Conservation (phyloP, 2,329 filamentous ascomycete genomes). For the Alternaria angustiovoidea region DNA sequence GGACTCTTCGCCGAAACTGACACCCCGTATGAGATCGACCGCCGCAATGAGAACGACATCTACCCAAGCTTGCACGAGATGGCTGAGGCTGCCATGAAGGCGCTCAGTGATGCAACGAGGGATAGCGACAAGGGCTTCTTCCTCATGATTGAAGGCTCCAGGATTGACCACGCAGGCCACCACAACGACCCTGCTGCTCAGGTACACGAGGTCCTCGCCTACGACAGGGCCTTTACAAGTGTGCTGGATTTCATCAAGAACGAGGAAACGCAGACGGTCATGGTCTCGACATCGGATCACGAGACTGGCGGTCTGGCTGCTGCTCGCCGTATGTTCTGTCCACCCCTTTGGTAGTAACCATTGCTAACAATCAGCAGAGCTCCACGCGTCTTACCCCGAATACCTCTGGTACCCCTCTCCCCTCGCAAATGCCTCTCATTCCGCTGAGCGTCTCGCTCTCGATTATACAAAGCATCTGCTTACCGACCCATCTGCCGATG, state of each 20-base stretch:
- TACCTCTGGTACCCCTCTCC: conserved; percentile 84
- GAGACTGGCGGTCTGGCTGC: conserved; percentile 90
- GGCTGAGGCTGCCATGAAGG: conserved; percentile 80
- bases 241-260: conserved; percentile 86
- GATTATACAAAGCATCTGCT: conserved; percentile 69
- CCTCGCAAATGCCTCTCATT: conserved; percentile 80
- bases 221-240: conserved; percentile 83
- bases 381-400: conserved; percentile 68
- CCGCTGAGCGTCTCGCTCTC: conserved; percentile 72
- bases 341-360: background rate
- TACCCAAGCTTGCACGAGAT: conserved; percentile 95
- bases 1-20: conserved; percentile 84
- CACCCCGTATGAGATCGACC: conserved; percentile 93
- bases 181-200: conserved; percentile 65
- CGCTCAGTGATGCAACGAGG: conserved; percentile 81
- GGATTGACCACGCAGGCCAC: conserved; percentile 91
- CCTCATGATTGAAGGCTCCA: conserved; percentile 95
- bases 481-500: conserved; percentile 36
- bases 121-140: conserved; percentile 94
- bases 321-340: conserved; percentile 71
- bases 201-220: conserved; percentile 88
- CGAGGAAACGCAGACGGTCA: conserved; percentile 75
- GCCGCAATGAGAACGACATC: conserved; percentile 75
- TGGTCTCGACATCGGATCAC: conserved; percentile 93
- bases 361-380: conserved; percentile 54